Percentiles rank a stretch among this genome's conserved stretches.
Conservation (phyloP, 257 asterid genomes). For the Solanum dulcamara region DNA sequence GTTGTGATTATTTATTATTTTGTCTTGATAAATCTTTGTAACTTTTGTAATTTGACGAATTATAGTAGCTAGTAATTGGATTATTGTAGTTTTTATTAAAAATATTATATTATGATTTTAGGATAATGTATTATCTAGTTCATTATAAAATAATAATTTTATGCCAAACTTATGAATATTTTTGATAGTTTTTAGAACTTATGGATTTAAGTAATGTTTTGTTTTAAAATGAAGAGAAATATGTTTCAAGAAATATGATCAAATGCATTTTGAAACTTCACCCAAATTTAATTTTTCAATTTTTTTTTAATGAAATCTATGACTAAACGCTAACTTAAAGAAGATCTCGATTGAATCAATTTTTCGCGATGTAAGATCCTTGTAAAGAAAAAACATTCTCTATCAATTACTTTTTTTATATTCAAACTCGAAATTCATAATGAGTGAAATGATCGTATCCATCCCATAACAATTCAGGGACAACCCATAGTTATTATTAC, state of each 20-base stretch:
- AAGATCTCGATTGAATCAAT: background rate
- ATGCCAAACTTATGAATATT: too few relatives aligned
- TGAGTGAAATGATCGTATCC: background rate
- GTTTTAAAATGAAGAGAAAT: too few relatives aligned
- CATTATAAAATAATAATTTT: too few relatives aligned
- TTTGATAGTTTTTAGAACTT: background rate
- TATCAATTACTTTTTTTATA: background rate
- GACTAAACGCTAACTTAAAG: too few relatives aligned
- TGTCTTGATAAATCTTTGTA: background rate
- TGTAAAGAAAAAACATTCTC: background rate
- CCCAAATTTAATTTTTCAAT: too few relatives aligned
- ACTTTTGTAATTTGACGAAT: background rate
- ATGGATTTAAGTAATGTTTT: background rate
- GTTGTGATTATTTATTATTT: background rate
- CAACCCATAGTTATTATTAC: background rate
- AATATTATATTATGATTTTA: background rate
- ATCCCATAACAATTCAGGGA: fast-evolving
- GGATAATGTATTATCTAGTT: too few relatives aligned
- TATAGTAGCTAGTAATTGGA: background rate
- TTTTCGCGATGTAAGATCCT: background rate
- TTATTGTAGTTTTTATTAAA: background rate
- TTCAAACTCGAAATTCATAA: background rate
- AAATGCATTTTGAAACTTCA: too few relatives aligned
- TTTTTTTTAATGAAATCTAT: too few relatives aligned
- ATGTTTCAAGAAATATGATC: background rate